Conservation (phyloP, 2,329 filamentous ascomycete genomes). For the Tolypocladium nubicola region DNA sequence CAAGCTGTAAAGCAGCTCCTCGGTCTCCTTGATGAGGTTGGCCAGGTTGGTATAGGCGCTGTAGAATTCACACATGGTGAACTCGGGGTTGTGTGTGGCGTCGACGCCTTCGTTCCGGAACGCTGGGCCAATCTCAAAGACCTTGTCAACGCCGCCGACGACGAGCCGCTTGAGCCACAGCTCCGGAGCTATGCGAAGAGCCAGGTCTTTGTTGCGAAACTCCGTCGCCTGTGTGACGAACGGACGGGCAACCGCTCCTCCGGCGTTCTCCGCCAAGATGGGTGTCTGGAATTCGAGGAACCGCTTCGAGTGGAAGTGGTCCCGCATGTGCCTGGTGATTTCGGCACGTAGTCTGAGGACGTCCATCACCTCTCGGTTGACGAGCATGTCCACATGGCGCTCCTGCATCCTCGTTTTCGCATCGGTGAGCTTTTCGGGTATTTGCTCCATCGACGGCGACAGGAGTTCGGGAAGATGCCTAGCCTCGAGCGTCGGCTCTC, state of each 20-base stretch:
- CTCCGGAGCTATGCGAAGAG: slow-evolving; percentile 84
- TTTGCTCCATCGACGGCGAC: slow-evolving; percentile 67
- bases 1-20: slow-evolving; percentile 55
- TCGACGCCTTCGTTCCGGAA: slow-evolving; percentile 94
- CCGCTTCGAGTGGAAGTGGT: slow-evolving; percentile 57
- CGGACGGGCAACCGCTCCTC: slow-evolving; percentile 79
- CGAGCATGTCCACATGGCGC: slow-evolving; percentile 79
- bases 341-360: slow-evolving; percentile 63
- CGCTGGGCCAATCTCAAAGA: slow-evolving; percentile 87
- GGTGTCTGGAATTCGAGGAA: slow-evolving; percentile 90
- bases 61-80: slow-evolving; percentile 97
- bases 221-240: slow-evolving; percentile 75
- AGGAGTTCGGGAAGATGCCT: slow-evolving; percentile 59
- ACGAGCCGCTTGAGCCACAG: slow-evolving; percentile 90
- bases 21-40: slow-evolving; percentile 66
- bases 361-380: slow-evolving; percentile 58
- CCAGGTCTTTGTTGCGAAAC: slow-evolving; percentile 59
- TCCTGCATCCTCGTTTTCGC: slow-evolving; percentile 63
- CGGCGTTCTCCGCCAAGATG: slow-evolving; percentile 69
- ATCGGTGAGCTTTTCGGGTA: slow-evolving; percentile 62
- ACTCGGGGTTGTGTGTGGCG: slow-evolving; percentile 90
- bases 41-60: slow-evolving; percentile 70
- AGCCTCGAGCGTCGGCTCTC: slow-evolving; percentile 66
- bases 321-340: slow-evolving; percentile 63
- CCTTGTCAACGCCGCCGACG: slow-evolving; percentile 73